Base-by-base conservation (phyloP, 176 grass and related monocot species). In the Elaeis guineensis region DNA sequence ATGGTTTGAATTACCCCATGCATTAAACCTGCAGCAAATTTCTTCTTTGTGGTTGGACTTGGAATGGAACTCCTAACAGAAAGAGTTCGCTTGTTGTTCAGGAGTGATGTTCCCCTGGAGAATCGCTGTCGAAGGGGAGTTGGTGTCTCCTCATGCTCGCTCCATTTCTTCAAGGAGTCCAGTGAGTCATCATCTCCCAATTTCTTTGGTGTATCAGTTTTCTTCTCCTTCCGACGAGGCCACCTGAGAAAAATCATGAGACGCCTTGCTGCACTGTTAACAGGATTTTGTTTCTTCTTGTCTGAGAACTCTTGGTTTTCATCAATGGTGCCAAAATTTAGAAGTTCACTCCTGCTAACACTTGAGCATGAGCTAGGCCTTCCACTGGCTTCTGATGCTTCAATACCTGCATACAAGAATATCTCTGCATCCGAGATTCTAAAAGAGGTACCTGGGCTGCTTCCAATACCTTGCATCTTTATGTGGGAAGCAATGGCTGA, bases 381-480 rank as follows among this genome's bases (percentile, higher is more conserved):
- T n/a, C 32, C 79, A 74, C 50, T 79, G 62, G 16, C 21, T 51
- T 22, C 66, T 15, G 35, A 72, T 48, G 55, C 65, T 39, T 70
- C 30, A 2, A 83, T 57, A n/a, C 88, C 85, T 0, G 88, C 83
- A 65, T 80, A 77, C 49, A 98, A 17, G 50, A 98, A 80, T 70
- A 98, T 86, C 82, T 98, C 84, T 2, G 88, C 88, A 65, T 98
- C 94, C 4, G 94, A 92, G 29, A 93, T 73, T 60, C 73, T 83
- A 48, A 98, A 98, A 32, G 69, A 67, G 17, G 94, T 98, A 3
- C 94, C 94, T 0, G 93, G 94, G 25, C 84, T 93, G 48, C 61
- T 92, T 11, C 75, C 79, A 0, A 83, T 67, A 3, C 94, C 81
- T 21, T 83, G 84, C 84, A 83, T 79, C 70, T 85, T 98, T 17